Evolutionary conservation across 1,284 basidiomycete genomes (phyloP).

Genomic region (Cryptococcus deneoformans): DNA sequence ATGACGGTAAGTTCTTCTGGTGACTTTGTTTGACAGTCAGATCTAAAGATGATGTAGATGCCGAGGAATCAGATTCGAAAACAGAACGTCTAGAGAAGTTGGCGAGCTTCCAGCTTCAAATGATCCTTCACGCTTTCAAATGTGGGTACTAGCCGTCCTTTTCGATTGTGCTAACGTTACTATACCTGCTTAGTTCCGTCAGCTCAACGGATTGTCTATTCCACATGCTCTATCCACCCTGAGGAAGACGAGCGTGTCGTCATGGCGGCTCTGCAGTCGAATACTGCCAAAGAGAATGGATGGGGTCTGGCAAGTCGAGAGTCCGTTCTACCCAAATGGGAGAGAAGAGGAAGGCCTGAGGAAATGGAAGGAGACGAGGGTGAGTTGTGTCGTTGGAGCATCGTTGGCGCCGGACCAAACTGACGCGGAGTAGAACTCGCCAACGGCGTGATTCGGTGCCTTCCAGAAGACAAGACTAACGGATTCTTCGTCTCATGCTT

Average conservation of each 20-base stretch:
- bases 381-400: slow-evolving; percentile 11
- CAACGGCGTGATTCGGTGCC: slow-evolving; percentile 72
- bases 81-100: slow-evolving; percentile 75
- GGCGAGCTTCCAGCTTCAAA: slow-evolving; percentile 82
- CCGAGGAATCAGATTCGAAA: slow-evolving; percentile 53
- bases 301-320: slow-evolving; percentile 67
- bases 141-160: slow-evolving; percentile 56
- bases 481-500: slow-evolving; percentile 95
- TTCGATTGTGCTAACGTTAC: background rate
- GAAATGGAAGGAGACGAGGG: slow-evolving; percentile 55
- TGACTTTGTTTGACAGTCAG: background rate
- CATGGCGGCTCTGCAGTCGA: slow-evolving; percentile 64
- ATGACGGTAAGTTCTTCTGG: slow-evolving; percentile 47
- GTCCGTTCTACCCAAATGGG: slow-evolving; percentile 73
- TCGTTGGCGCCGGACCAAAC: background rate
- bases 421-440: slow-evolving; percentile 55
- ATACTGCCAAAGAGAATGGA: slow-evolving; percentile 59
- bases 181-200: slow-evolving; percentile 3
- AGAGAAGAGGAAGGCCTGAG: slow-evolving; percentile 66
- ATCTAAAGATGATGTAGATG: slow-evolving; percentile 9
- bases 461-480: slow-evolving; percentile 83
- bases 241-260: slow-evolving; percentile 88
- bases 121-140: slow-evolving; percentile 91
- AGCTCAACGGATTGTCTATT: slow-evolving; percentile 78
- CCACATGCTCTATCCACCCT: slow-evolving; percentile 89